Percentiles rank a stretch among this genome's conserved stretches.
Conservation (phyloP, 345 rosid genomes). For the Brassica napus region DNA sequence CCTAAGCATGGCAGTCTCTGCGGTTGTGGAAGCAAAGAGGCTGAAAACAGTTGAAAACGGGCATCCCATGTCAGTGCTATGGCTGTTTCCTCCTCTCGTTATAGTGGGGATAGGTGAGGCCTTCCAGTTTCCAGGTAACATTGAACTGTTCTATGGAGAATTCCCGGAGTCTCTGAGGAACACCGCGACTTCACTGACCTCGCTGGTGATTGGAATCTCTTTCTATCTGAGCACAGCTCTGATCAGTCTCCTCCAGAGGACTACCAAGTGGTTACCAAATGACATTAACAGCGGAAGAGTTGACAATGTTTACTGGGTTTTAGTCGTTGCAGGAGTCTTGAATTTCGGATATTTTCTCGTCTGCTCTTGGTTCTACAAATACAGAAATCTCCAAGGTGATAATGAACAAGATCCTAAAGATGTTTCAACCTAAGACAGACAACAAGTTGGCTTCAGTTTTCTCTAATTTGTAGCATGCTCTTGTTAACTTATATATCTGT, state of each 20-base stretch:
- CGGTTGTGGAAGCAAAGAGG: slow-evolving; percentile 50
- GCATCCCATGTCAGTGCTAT: slow-evolving; percentile 44
- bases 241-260: slow-evolving; percentile 39
- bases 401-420: not conserved
- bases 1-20: slow-evolving; percentile 40
- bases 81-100: slow-evolving; percentile 56
- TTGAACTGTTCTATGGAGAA: slow-evolving; percentile 50
- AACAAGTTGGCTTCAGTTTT: not conserved
- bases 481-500: not conserved
- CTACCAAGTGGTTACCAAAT: slow-evolving; percentile 54
- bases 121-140: slow-evolving; percentile 52
- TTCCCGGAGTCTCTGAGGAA: slow-evolving; percentile 45
- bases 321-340: slow-evolving; percentile 32
- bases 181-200: slow-evolving; percentile 52
- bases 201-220: slow-evolving; percentile 43
- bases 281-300: slow-evolving; percentile 53
- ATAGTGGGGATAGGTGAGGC: slow-evolving; percentile 56
- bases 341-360: slow-evolving; percentile 49
- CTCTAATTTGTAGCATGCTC: not conserved
- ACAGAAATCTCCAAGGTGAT: slow-evolving; percentile 28
- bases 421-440: not conserved
- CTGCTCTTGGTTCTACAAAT: slow-evolving; percentile 41
- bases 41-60: slow-evolving; percentile 31
- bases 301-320: slow-evolving; percentile 48
- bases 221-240: slow-evolving; percentile 48